These are phyloP conservation scores for Domatiomyces globalis DNA, from an alignment of 2,329 filamentous ascomycete species.

Conservation along the genomic window DNA sequence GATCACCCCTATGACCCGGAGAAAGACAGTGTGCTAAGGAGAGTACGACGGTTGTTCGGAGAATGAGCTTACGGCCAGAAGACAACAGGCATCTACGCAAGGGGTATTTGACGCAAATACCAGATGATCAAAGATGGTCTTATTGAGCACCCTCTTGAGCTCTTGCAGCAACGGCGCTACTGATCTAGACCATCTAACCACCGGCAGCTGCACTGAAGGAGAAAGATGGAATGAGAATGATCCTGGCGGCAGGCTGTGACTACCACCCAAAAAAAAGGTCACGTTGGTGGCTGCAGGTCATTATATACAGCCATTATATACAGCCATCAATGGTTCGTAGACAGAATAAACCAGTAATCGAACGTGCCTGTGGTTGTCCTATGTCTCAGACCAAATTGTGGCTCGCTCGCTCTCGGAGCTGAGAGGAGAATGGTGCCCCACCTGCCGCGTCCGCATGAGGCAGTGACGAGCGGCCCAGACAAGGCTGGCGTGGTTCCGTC, in stretches of 20 bases:
- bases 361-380: background rate
- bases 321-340: no score
- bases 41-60: conserved; percentile 61
- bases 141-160: background rate
- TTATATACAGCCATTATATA: background rate
- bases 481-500: background rate
- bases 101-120: background rate
- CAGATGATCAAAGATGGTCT: background rate
- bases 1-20: conserved; percentile 98
- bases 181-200: background rate
- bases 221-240: background rate
- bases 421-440: background rate
- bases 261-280: background rate
- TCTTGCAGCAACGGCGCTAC: background rate
- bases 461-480: background rate
- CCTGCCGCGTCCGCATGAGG: background rate
- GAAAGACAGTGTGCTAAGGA: conserved; percentile 91
- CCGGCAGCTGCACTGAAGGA: no score
- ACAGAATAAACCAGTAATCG: background rate
- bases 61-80: conserved; percentile 25
- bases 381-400: background rate
- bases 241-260: background rate
- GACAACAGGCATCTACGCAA: background rate
- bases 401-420: no score
- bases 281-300: background rate